phyloP scores from a whole-genome alignment of 192 early-diverging fungal genomes.

The Coemansia sp. region DNA sequence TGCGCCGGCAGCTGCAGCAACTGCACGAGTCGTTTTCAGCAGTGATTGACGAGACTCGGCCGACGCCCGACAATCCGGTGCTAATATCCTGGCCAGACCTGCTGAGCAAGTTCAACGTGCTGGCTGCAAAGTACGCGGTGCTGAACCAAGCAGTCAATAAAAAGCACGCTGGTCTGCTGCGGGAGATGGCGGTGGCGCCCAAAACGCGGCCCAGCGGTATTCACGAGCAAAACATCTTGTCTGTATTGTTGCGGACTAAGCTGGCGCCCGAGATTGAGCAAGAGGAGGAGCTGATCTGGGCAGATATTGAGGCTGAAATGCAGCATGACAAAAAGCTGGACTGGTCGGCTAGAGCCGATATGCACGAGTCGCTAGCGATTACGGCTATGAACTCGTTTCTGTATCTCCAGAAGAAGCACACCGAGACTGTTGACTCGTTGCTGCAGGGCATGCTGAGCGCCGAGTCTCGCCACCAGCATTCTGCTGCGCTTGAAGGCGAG shows the following conservation, averaged over 20 bases:
- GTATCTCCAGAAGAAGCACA: constrained; percentile 29
- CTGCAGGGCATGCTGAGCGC: constrained; percentile 12
- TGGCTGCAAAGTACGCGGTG: constrained; percentile 52
- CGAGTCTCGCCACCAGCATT: not conserved
- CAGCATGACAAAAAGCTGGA: constrained; percentile 30
- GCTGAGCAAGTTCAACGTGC: constrained; percentile 58
- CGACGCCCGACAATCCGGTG: constrained; percentile 47
- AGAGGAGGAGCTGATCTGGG: constrained; percentile 51
- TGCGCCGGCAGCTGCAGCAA: constrained; percentile 57
- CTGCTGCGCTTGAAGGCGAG: not conserved
- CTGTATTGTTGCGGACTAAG: constrained; percentile 56
- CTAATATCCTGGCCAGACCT: constrained; percentile 53
- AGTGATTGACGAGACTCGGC: constrained; percentile 50
- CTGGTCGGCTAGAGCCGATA: constrained; percentile 25
- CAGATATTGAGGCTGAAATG: constrained; percentile 23
- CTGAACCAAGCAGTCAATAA: constrained; percentile 45
- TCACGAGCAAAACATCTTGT: constrained; percentile 56
- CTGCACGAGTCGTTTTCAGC: constrained; percentile 52
- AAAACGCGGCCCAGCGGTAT: constrained; percentile 35
- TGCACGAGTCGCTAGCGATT: constrained; percentile 47
- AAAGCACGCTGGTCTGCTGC: constrained; percentile 37
- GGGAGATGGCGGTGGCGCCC: constrained; percentile 52
- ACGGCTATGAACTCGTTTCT: constrained; percentile 38
- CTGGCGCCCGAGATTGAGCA: constrained; percentile 56
- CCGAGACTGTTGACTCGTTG: constrained; percentile 22